These are phyloP conservation scores for Aegilops speltoides DNA, from an alignment of 176 grass and related monocot species.

Conservation along the genomic window DNA sequence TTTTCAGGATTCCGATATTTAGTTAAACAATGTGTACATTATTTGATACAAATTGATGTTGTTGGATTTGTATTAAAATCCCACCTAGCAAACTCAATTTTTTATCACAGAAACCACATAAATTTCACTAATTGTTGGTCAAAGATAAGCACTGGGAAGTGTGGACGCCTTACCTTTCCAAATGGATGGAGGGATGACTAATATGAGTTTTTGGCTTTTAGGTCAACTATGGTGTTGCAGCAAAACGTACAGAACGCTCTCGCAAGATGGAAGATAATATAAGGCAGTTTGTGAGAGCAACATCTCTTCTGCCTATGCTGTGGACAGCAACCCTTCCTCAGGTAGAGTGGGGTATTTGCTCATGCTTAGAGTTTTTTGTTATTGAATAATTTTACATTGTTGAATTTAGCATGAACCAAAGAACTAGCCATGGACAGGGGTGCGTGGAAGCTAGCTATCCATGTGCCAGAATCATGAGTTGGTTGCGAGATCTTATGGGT, in stretches of 20 bases:
- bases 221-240: not conserved
- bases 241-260: not conserved
- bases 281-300: not conserved
- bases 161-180: not conserved
- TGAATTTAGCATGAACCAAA: no score
- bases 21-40: not conserved
- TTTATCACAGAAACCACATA: not conserved
- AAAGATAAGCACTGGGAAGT: not conserved
- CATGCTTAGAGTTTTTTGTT: slow-evolving; percentile 13
- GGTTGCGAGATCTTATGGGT: no score
- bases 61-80: not conserved
- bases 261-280: not conserved
- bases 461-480: no score
- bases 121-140: not conserved
- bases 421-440: no score
- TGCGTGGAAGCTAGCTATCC: no score
- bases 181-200: not conserved
- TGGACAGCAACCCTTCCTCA: slow-evolving; percentile 32
- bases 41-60: not conserved
- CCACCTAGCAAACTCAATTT: not conserved
- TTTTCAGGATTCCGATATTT: not conserved
- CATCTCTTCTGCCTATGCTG: not conserved
- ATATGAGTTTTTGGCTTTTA: slow-evolving; percentile 10
- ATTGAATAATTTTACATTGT: not conserved
- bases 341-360: slow-evolving; percentile 8